Evolutionary conservation across 495 filamentous ascomycete genomes (phyloP), one percentile per base, ranked within the genome.

Genomic region (Penicillium herquei): DNA sequence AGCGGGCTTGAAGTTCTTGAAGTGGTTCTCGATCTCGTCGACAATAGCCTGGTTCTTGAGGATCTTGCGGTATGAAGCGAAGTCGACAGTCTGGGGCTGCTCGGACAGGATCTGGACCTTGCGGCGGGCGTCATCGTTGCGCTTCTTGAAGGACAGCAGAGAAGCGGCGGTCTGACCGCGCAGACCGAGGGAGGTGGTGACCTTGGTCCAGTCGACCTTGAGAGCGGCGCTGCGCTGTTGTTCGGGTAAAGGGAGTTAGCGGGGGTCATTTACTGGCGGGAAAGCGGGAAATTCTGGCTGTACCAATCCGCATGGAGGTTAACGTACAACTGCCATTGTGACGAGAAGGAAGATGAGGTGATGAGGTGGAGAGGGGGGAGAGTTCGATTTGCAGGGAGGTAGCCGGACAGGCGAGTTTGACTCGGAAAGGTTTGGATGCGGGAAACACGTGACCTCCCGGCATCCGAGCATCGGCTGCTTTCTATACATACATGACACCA

Each of bases 191-290:
- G 90, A 92, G 73, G 81, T 84, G 73, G 86, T 85, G 69, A 98
- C 84, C 78, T 90, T 91, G 77, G 80, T 81, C 95, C 95, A 99
- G 85, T 99, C 94, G 83, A 99, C 86, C 85, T 96, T 99, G 77
- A 93, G 85, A 79, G 95, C 92, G 80, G 94, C 93, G 85, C 90
- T 94, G 81, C 92, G 88, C 94, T 98, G 81, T 74, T 59, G 35
- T 51, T 53, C 48, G 56, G 52, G 49, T 63, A 57, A 49, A 63
- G 57, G 58, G 52, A 51, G 65, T 72, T 69, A 70, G 69, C 68
- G 61, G 63, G 59, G 51, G 49, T 16, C 45, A 51, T 54, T 48
- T 48, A 12, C 31, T 12, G 30, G 53, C 44, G 37, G n/a, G 21
- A 17, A 45, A 55, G 42, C 50, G 46, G 47, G 48, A 16, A 59